Evolutionary conservation across 2,329 filamentous ascomycete species (phyloP), one percentile per base, ranked within the genome.

Genomic region (Colletotrichum australisinense): DNA sequence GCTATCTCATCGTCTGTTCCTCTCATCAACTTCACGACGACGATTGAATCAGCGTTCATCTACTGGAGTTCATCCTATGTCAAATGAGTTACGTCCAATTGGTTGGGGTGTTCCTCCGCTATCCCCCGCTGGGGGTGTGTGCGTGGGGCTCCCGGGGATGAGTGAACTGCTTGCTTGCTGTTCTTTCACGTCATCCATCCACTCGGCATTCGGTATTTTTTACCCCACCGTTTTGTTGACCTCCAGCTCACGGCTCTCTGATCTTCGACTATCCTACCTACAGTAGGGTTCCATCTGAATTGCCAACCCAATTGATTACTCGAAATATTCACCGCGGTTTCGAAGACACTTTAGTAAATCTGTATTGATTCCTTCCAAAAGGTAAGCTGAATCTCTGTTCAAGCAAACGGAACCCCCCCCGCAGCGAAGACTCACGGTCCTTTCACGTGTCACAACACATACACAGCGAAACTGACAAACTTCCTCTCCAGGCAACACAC

Each of bases 181-280:
- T 63, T 67, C 26, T 24, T 24, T 64, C 62, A 64, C 62, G 62
- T 64, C 62, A 64, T 64, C 60, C 32, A 56, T 64, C 60, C 32
- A 56, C 32, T 26, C 63, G 63, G 22, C 52, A 42, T 56, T 56
- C 22, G 32, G 52, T n/a, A 16, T 16, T 28, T 55, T 42, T 22
- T 65, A 56, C 63, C 52, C 63, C 63, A 56, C 63, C n/a, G 24
- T 24, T 46, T 65, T 16, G 8, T 32, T 22, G 12, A 35, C 32
- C 32, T 35, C 32, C 32, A 35, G 12, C 32, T 12, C 32, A 11
- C 11, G 12, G 32, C 32, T 35, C 32, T 35, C 11, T 4, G 32
- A 35, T 35, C 55, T n/a, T 24, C 55, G 26, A 55, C 26, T 19
- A 32, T 12, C 14, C 9, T 24, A 59, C 14, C 28, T 52, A 16